Percentiles rank a stretch among this genome's conserved stretches.
Conservation (phyloP, 2,329 filamentous ascomycete species). For the Geosmithia flava region DNA sequence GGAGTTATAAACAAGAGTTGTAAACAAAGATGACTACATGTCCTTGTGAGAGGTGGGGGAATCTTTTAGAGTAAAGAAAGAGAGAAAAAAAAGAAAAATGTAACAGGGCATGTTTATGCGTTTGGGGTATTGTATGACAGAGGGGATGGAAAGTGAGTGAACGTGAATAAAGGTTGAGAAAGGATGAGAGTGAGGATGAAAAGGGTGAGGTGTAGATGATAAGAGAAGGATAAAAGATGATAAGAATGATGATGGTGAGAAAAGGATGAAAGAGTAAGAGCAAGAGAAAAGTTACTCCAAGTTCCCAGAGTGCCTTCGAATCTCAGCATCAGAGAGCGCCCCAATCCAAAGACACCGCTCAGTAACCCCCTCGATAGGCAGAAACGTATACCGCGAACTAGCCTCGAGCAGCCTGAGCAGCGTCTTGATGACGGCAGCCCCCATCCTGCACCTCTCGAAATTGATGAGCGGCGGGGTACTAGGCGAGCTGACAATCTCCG, state of each 20-base stretch:
- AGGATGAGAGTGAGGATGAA: no score
- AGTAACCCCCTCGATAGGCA: conserved; percentile 63
- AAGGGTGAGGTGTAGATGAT: no score
- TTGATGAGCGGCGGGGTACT: conserved; percentile 61
- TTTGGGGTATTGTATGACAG: no score
- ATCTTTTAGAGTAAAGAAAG: no score
- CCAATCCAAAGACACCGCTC: conserved; percentile 81
- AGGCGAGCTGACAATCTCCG: conserved; percentile 57
- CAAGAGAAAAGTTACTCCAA: conserved; percentile 25
- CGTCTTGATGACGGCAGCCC: conserved; percentile 68
- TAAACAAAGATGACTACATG: no score
- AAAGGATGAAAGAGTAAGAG: not conserved
- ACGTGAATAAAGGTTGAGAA: no score
- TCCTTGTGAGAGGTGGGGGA: no score
- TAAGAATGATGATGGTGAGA: not conserved
- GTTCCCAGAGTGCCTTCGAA: conserved; percentile 39
- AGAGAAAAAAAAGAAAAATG: no score
- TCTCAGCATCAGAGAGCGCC: conserved; percentile 64
- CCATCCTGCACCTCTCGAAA: conserved; percentile 69
- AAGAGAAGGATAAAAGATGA: not conserved
- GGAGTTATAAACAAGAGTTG: no score
- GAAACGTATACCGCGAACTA: conserved; percentile 61
- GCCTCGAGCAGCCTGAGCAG: conserved; percentile 67
- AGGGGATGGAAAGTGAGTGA: no score
- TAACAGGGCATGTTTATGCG: no score